Conservation (phyloP, 73 alveolate genomes). For the Breviolum minutum region DNA sequence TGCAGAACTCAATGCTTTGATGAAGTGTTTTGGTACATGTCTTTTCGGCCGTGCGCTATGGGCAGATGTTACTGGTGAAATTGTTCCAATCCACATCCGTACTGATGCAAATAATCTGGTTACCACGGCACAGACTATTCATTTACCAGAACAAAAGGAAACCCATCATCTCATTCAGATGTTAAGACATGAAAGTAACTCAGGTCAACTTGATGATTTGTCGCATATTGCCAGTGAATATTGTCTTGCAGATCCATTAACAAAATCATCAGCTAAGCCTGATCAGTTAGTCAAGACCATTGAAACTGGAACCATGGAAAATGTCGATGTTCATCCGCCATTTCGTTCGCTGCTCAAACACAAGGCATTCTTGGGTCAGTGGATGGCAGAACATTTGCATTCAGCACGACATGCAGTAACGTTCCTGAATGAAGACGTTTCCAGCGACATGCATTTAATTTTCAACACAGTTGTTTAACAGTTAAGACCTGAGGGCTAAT, state of each 20-base stretch:
- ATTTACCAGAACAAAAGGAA: slow-evolving; percentile 24
- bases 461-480: neutral
- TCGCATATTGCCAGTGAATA: neutral
- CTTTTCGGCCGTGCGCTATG: neutral
- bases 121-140: neutral
- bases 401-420: neutral
- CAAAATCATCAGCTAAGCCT: neutral
- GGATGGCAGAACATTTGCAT: neutral
- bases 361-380: neutral
- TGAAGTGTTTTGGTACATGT: slow-evolving; percentile 1
- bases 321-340: slow-evolving; percentile 4
- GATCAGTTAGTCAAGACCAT: neutral
- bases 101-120: slow-evolving; percentile 13
- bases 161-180: neutral
- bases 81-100: neutral
- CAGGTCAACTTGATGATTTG: neutral
- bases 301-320: neutral
- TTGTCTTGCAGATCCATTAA: slow-evolving; percentile 29
- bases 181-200: neutral
- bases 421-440: neutral
- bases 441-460: neutral
- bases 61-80: neutral
- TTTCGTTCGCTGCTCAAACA: neutral
- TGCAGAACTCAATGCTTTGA: neutral
- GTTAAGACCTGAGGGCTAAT: too few species aligned